These are phyloP conservation scores for Fomitopsis serialis DNA, from an alignment of 768 basidiomycete genomes.

Conservation along the genomic window DNA sequence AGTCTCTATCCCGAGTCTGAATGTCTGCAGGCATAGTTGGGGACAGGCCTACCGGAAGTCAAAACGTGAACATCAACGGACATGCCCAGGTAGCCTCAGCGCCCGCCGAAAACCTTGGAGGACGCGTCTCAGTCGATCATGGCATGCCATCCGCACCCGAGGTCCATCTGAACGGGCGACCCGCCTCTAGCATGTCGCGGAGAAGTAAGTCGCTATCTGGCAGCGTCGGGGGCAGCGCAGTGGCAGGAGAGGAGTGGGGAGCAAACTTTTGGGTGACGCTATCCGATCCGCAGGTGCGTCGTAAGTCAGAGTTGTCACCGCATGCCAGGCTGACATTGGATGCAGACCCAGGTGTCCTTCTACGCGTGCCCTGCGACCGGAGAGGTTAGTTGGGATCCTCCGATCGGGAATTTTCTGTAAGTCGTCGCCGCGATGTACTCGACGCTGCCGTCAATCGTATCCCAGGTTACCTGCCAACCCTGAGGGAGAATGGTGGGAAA, in stretches of 20 bases:
- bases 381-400: conserved; percentile 90
- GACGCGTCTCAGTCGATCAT: not conserved
- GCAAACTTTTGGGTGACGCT: conserved; percentile 94
- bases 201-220: conserved; percentile 2
- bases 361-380: conserved; percentile 93
- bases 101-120: not conserved
- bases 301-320: not conserved
- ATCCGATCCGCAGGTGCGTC: conserved; percentile 75
- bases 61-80: not conserved
- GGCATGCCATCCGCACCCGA: conserved; percentile 15
- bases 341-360: conserved; percentile 54
- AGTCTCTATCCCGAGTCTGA: not conserved
- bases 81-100: not conserved
- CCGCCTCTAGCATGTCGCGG: conserved; percentile 12
- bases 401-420: conserved; percentile 84
- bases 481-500: conserved; percentile 96
- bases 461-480: conserved; percentile 72
- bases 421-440: conserved; percentile 19
- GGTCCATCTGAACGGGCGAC: conserved; percentile 23
- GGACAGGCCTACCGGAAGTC: not conserved
- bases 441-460: not conserved
- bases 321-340: not conserved
- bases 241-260: conserved; percentile 54
- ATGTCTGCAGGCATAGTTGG: not conserved
- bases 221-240: conserved; percentile 2